These are phyloP conservation scores for Nepenthes mirabilis DNA, from an alignment of 148 eudicot species.

Conservation along the genomic window DNA sequence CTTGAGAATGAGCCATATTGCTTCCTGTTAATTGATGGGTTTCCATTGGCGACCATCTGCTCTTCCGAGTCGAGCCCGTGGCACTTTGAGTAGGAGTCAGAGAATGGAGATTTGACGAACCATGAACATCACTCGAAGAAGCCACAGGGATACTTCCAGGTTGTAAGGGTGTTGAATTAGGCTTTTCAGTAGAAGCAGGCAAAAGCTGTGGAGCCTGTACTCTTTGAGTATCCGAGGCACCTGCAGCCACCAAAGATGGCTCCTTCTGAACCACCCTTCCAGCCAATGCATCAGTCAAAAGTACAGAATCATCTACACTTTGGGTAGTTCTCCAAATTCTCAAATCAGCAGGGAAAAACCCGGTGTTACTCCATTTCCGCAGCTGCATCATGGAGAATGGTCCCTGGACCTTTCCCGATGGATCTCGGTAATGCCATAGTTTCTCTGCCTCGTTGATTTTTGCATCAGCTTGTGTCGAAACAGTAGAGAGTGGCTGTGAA, in stretches of 20 bases:
- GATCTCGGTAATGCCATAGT: conserved; percentile 83
- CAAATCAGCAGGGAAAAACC: conserved; percentile 75
- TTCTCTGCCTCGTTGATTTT: conserved; percentile 58
- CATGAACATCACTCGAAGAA: too few relatives aligned
- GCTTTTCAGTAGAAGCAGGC: conserved; percentile 8
- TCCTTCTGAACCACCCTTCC: conserved; percentile 58
- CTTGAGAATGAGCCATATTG: conserved; percentile 13
- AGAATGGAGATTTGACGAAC: too few relatives aligned
- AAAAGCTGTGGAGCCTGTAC: conserved; percentile 11
- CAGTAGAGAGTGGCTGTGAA: conserved; percentile 23
- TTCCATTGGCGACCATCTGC: too few relatives aligned
- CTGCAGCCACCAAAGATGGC: conserved; percentile 7
- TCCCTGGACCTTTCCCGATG: conserved; percentile 84
- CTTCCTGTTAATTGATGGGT: conserved; percentile 8
- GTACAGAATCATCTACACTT: conserved; percentile 52
- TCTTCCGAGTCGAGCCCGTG: too few relatives aligned
- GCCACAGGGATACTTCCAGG: too few relatives aligned
- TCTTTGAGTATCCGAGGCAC: conserved; percentile 1
- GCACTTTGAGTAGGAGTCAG: too few relatives aligned
- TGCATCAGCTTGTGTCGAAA: conserved; percentile 20
- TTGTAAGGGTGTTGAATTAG: conserved; percentile 11
- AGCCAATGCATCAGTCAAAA: conserved; percentile 59
- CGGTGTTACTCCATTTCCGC: conserved; percentile 84
- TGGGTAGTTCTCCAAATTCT: conserved; percentile 58
- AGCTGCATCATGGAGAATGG: conserved; percentile 85